Evolutionary conservation across 2,329 filamentous ascomycete genomes (phyloP).

Genomic region (Lizonia empirigonia): DNA sequence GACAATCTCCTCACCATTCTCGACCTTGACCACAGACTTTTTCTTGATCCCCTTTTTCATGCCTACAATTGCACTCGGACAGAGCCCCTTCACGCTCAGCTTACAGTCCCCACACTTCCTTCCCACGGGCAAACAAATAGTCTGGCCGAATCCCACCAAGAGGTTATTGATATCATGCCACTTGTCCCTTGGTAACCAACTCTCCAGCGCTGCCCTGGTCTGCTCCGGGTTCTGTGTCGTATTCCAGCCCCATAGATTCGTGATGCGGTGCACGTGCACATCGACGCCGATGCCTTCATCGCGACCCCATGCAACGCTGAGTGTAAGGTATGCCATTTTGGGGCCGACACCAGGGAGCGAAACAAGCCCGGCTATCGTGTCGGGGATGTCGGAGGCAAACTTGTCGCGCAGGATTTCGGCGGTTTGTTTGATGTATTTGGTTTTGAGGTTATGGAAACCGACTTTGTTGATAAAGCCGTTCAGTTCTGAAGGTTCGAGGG

Average conservation of each 20-base stretch:
- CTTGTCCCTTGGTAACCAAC: slow-evolving; percentile 80
- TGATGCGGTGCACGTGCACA: slow-evolving; percentile 93
- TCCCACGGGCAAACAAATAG: slow-evolving; percentile 79
- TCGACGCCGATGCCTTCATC: slow-evolving; percentile 87
- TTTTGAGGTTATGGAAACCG: slow-evolving; percentile 95
- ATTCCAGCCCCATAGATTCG: slow-evolving; percentile 93
- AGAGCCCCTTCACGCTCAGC: slow-evolving; percentile 75
- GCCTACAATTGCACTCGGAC: slow-evolving; percentile 58
- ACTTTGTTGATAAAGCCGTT: slow-evolving; percentile 82
- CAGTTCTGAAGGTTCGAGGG: slow-evolving; percentile 67
- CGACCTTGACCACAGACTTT: slow-evolving; percentile 45
- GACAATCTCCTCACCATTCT: slow-evolving; percentile 40
- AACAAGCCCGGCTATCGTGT: slow-evolving; percentile 75
- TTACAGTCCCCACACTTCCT: slow-evolving; percentile 85
- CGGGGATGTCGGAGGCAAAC: slow-evolving; percentile 77
- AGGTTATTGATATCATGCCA: slow-evolving; percentile 94
- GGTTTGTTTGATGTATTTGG: slow-evolving; percentile 77
- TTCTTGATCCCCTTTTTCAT: slow-evolving; percentile 60
- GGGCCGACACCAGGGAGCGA: slow-evolving; percentile 86
- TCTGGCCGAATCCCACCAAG: slow-evolving; percentile 87
- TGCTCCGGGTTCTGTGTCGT: slow-evolving; percentile 81
- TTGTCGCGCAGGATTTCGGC: slow-evolving; percentile 74
- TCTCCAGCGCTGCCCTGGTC: slow-evolving; percentile 74
- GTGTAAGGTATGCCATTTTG: slow-evolving; percentile 91
- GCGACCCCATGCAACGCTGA: slow-evolving; percentile 74